Evolutionary conservation across 2,329 filamentous ascomycete genomes (phyloP), one percentile per base, ranked within the genome.

Genomic region (Epichloe sp.): DNA sequence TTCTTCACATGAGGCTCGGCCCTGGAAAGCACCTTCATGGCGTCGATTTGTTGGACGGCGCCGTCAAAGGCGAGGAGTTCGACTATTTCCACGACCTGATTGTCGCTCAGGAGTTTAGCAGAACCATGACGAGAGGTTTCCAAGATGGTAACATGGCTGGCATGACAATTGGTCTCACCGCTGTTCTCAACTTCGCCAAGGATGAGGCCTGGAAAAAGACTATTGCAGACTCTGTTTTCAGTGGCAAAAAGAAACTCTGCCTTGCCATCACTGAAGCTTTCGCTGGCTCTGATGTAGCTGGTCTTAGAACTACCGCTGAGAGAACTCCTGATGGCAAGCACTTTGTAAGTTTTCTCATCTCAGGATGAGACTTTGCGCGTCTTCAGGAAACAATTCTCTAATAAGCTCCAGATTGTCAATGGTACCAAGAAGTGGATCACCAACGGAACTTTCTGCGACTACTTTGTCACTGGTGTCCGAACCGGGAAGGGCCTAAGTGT

Each of bases 261-360:
- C 73, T 95, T 3, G 88, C 88, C 49, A 88, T 94, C 62, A 93
- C 88, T 1, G 88, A 95, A 68, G 88, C 88, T 0, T 93, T 94
- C 67, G 88, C 88, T 15, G 88, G 88, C 17, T 70, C 67, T 38
- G 88, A 94, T 65, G 88, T 94, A 4, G 86, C 88, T 14, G 82
- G 85, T 15, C 73, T 94, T 38, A 76, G 85, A 55, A 93, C 88
- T 0, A 93, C 86, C 0, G 87, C 86, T 1, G 76, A 76, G 58
- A 88, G 88, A 71, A 88, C 84, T 0, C 68, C 80, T 1, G 85
- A 89, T 62, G 86, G 86, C 45, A 82, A 84, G 64, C 76, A 83
- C 67, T 90, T 86, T 64, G 68, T 76, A 77, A 56, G 73, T 80
- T 23, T 17, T 7, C 1, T 21, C n/a, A 2, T n/a, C 14, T 6